Base-by-base conservation (phyloP, 352 stramenopile genomes). In the Nothophytophthora sp. region DNA sequence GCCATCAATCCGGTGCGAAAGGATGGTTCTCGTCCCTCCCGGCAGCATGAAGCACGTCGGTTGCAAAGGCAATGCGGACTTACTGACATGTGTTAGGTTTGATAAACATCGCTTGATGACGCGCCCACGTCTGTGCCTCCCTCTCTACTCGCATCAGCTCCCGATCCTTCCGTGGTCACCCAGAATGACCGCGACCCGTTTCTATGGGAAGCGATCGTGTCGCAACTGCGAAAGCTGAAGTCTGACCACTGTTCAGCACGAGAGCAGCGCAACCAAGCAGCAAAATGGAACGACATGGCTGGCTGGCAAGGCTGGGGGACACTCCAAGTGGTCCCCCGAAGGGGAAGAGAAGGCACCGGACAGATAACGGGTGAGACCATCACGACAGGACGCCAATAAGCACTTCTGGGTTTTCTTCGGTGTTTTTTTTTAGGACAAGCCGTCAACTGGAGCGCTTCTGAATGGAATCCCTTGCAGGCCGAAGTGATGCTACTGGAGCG, bases 61-160 rank as follows among this genome's bases (percentile, higher is more conserved):
- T 46, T 55, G 49, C 34, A 63, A 63, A 41, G 45, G 39, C 46
- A 46, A 63, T n/a, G n/a, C n/a, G n/a, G n/a, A n/a, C n/a, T n/a
- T n/a, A n/a, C n/a, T n/a, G n/a, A n/a, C n/a, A n/a, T n/a, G n/a
- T n/a, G n/a, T n/a, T n/a, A n/a, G n/a, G n/a, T n/a, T n/a, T n/a
- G n/a, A n/a, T n/a, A n/a, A n/a, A n/a, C n/a, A n/a, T n/a, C n/a
- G n/a, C 18, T 12, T 36, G 34, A 29, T 54, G 47, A 58, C 38
- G 52, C 53, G 30, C 40, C 22, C 8, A 11, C 16, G 35, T 41
- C 10, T 22, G 35, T 30, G 39, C 27, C 43, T 30, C 11, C 27
- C 27, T 23, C 43, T 55, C 30, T 43, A 44, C 37, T 47, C 7
- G 37, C 49, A 56, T 49, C 28, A 40, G 22, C 6, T 11, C 27